phyloP scores from a whole-genome alignment of 2,329 filamentous ascomycete species.

The Cladobotryum mycophilum region DNA sequence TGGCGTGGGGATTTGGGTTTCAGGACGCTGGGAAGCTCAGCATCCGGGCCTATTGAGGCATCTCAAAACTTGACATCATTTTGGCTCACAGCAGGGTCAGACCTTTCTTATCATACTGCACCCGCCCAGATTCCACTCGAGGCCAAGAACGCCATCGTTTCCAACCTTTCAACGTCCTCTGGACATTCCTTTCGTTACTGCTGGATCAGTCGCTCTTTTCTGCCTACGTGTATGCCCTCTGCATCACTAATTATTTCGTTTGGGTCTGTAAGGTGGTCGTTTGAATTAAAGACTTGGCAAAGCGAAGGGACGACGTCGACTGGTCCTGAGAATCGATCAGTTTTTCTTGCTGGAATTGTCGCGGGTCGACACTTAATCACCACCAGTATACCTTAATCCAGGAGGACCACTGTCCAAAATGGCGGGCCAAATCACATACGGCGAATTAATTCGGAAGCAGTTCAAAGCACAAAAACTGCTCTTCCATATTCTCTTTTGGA shows the following conservation, averaged over 20 bases:
- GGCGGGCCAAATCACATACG: slow-evolving; percentile 36
- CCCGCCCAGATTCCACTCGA: slow-evolving; percentile 1
- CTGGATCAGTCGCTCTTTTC: slow-evolving; percentile 51
- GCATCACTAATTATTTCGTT: slow-evolving; percentile 8
- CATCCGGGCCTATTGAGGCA: slow-evolving; percentile 8
- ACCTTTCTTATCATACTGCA: slow-evolving; percentile 8
- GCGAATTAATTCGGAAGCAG: slow-evolving; percentile 52
- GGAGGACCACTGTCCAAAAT: slow-evolving; percentile 19
- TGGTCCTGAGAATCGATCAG: neutral
- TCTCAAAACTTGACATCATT: slow-evolving; percentile 1
- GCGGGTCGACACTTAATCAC: slow-evolving; percentile 47
- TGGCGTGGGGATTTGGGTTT: slow-evolving; percentile 10
- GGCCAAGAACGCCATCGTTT: too few species aligned
- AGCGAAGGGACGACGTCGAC: neutral
- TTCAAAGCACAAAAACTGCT: slow-evolving; percentile 64
- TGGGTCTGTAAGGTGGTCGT: neutral
- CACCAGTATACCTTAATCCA: slow-evolving; percentile 15
- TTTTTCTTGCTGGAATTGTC: slow-evolving; percentile 5
- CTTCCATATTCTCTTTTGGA: slow-evolving; percentile 80
- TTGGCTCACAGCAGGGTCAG: neutral
- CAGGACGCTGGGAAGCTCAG: slow-evolving; percentile 9
- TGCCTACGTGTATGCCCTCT: slow-evolving; percentile 19
- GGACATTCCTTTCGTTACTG: slow-evolving; percentile 29
- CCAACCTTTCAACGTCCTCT: slow-evolving; percentile 11
- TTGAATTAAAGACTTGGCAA: neutral